Conservation (phyloP, 805 yeast genomes). For the Candida schatavii region DNA sequence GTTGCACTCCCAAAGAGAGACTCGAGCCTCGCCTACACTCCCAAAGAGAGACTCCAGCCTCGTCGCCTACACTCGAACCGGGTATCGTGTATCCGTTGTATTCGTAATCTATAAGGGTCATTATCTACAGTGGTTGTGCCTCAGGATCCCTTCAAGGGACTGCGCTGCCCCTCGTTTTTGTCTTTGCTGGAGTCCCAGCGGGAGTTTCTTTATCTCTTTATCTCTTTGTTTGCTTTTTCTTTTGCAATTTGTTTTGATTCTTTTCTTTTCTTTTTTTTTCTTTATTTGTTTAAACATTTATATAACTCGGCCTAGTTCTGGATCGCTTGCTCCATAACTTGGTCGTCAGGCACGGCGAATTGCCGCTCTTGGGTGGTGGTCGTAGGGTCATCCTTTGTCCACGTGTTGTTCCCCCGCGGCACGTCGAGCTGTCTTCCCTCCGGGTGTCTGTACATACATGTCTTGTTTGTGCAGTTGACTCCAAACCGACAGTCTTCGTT, state of each 20-base stretch:
- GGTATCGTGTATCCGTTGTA: too few species aligned
- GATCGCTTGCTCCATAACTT: slow-evolving; percentile 64
- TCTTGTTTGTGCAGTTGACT: slow-evolving; percentile 63
- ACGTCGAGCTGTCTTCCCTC: slow-evolving; percentile 52
- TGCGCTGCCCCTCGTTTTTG: too few species aligned
- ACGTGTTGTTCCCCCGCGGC: slow-evolving; percentile 33
- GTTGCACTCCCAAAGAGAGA: too few species aligned
- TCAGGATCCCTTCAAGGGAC: too few species aligned
- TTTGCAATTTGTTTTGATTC: neutral
- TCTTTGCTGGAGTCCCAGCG: too few species aligned
- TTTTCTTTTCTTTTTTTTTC: slow-evolving; percentile 8
- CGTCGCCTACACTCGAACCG: too few species aligned
- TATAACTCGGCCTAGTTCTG: slow-evolving; percentile 12
- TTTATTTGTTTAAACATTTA: slow-evolving; percentile 9
- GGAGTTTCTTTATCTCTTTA: too few species aligned
- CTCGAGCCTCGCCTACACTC: too few species aligned
- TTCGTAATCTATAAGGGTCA: too few species aligned
- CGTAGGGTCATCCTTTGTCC: slow-evolving; percentile 27
- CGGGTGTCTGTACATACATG: slow-evolving; percentile 78
- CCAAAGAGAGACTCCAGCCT: too few species aligned
- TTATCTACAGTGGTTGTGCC: too few species aligned
- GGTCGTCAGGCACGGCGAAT: slow-evolving; percentile 76
- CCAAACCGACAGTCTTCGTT: slow-evolving; percentile 80
- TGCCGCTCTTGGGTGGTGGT: slow-evolving; percentile 54
- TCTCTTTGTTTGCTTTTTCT: neutral